A percentile compares a stretch with the other conserved stretches of the same genome.
Conservation (phyloP, 2,329 filamentous ascomycete species). For the Sordariomycetes sp. region DNA sequence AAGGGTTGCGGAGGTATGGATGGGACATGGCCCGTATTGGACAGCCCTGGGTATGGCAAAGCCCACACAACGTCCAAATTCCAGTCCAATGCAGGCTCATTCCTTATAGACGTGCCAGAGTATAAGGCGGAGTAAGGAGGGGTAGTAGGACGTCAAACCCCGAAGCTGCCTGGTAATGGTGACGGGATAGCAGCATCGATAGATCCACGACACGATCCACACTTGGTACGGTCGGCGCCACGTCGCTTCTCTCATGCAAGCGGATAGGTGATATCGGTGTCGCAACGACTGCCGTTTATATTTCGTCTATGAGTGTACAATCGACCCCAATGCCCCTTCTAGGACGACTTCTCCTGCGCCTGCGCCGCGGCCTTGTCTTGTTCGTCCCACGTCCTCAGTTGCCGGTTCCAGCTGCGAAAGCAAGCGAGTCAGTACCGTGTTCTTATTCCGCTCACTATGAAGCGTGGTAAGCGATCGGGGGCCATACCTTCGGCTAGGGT, state of each 20-base stretch:
- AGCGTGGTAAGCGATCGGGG: background rate
- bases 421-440: conserved; percentile 10
- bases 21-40: background rate
- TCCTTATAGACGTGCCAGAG: background rate
- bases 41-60: background rate
- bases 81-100: background rate
- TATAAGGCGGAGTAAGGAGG: background rate
- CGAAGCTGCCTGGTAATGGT: background rate
- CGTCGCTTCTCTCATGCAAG: background rate
- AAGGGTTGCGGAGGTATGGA: background rate
- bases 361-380: conserved; percentile 25
- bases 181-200: background rate
- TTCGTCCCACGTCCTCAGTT: conserved; percentile 32
- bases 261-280: background rate
- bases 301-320: conserved; percentile 3
- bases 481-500: conserved; percentile 73
- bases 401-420: conserved; percentile 29
- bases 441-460: background rate
- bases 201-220: background rate
- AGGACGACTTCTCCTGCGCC: background rate
- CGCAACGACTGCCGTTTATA: background rate
- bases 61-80: background rate
- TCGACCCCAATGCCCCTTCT: background rate
- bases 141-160: background rate
- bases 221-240: no score